phyloP scores from a whole-genome alignment of 768 basidiomycete species.

The Leccinellum rugosiceps region DNA sequence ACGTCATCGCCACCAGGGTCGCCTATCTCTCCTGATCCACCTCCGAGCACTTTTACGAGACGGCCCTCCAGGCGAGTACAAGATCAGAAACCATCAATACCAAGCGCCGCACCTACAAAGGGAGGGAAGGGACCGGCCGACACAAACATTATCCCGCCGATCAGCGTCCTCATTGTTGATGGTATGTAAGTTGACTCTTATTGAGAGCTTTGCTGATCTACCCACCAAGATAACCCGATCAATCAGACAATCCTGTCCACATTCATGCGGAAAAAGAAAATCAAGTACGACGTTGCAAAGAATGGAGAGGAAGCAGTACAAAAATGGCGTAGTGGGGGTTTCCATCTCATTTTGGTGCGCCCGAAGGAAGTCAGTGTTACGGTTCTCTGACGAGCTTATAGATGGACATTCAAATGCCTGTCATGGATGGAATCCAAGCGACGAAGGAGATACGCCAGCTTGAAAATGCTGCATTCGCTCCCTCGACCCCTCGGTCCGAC shows the following conservation, averaged over 20 bases:
- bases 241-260: conserved; percentile 97
- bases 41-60: conserved; percentile 25
- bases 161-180: conserved; percentile 97
- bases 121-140: conserved; percentile 53
- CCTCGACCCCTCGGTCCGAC: conserved; percentile 65
- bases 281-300: conserved; percentile 91
- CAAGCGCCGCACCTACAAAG: conserved; percentile 37
- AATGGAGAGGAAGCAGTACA: conserved; percentile 95
- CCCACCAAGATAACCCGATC: conserved; percentile 85
- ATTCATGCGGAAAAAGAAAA: conserved; percentile 94
- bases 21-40: conserved; percentile 25
- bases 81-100: conserved; percentile 26
- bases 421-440: conserved; percentile 97
- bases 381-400: conserved; percentile 33
- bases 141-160: conserved; percentile 85
- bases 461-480: conserved; percentile 71
- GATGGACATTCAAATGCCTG: conserved; percentile 99
- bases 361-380: background rate
- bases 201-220: conserved; percentile 13
- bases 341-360: conserved; percentile 92
- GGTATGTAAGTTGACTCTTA: conserved; percentile 48
- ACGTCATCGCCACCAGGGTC: conserved; percentile 34
- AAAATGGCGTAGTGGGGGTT: conserved; percentile 90
- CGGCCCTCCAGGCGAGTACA: conserved; percentile 32
- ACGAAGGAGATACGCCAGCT: conserved; percentile 92